Evolutionary conservation across 768 basidiomycete species (phyloP), one percentile per base, ranked within the genome.

Genomic region (Podaxis sp.): DNA sequence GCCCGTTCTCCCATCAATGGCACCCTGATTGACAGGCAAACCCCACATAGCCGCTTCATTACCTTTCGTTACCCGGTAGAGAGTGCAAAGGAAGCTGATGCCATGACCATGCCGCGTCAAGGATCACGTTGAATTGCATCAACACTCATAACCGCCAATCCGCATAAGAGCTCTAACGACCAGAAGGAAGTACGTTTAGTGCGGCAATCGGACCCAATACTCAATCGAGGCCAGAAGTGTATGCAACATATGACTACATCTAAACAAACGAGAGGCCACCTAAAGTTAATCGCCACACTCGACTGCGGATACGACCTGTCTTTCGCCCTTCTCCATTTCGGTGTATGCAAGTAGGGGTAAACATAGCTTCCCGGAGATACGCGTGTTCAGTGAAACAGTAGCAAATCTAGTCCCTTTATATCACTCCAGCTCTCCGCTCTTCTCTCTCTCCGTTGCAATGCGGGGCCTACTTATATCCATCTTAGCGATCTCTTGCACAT

Each of bases 301-400:
- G 36, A 39, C 54, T 56, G 54, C 54, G 54, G 54, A 39, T 42
- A 30, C 8, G 54, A 39, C 54, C 52, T n/a, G 19, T 39, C 54
- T 39, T 30, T 42, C 54, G 12, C 19, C 54, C 36, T 24, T 24
- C 49, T 28, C 19, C 22, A 51, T 19, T 19, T 46, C 9, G 4
- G 19, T n/a, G n/a, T 19, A 19, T 9, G 44, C 22, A 46, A 46
- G 44, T 7, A 46, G 44, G 19, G 15, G 17, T 46, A 46, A 46
- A 46, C 12, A 46, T 17, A 42, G 12, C 40, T 19, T 46, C 40
- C 28, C 56, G 56, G 56, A 57, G 56, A 57, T 57, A 9, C 28
- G 56, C 56, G 56, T 12, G 24, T 17, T 42, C 15, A 11, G 12
- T 9, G 19, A 46, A 46, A 9, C 33, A 33, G 33, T 46, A 9